Evolutionary conservation across 371 early-diverging fungal species (phyloP), one percentile per base, ranked within the genome.

Genomic region (Mortierella sp.): DNA sequence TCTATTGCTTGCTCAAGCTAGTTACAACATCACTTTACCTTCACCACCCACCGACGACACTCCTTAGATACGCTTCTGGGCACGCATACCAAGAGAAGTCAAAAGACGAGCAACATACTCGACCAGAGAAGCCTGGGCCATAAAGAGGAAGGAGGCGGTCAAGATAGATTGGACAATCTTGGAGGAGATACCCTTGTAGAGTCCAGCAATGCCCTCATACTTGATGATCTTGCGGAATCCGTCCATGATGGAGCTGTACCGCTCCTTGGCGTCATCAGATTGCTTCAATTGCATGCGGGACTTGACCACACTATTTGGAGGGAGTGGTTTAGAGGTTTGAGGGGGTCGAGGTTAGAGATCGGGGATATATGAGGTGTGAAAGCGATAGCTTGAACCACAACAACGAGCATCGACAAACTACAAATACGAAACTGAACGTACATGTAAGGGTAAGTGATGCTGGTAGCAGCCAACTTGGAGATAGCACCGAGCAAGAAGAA

Each of bases 401-500:
- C 2, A 40, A 40, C n/a, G n/a, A n/a, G n/a, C 43, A 43, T 43
- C 43, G 5, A 11, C 5, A 46, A 46, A 5, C 48, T 9, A 46
- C 48, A 46, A 10, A 26, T 28, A 70, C 8, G 73, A 44, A 34
- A 78, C 48, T 73, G 19, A 71, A 69, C 91, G 89, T 90, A 95
- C 95, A 98, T 97, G 91, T 98, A 99, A 72, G 99, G 99, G 83
- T 98, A 99, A 40, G 99, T 99, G 85, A 97, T 93, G 84, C 91
- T 89, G 51, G 99, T 99, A 59, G 99, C 99, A 74, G 93, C 93
- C 50, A 99, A 92, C 91, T 99, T 99, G 87, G 94, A 93, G 78
- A 98, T 77, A 55, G 99, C 99, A 69, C 98, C 99, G 75, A 99
- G 90, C 57, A 97, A 77, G 92, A 99, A 99, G 89, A 97, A 97